These are phyloP conservation scores for Hymenoscyphus scutula DNA, from an alignment of 2,329 filamentous ascomycete genomes.

Conservation along the genomic window DNA sequence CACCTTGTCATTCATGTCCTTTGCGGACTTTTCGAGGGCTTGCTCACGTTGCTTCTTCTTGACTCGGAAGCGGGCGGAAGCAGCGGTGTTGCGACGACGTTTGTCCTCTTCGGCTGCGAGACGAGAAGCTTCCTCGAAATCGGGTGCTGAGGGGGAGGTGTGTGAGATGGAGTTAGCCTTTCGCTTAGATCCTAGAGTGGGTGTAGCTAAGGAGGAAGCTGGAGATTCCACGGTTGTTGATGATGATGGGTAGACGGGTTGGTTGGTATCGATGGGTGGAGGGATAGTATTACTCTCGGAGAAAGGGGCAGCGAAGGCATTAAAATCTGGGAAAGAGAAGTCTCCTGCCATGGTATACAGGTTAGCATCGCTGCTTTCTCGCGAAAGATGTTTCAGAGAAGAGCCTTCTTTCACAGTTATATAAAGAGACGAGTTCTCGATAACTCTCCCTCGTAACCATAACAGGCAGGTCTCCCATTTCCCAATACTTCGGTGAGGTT, in stretches of 20 bases:
- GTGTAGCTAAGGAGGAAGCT: conserved; percentile 29
- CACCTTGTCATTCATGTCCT: conserved; percentile 81
- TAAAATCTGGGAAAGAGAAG: conserved; percentile 36
- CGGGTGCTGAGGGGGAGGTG: conserved; percentile 40
- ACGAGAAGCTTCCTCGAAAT: conserved; percentile 69
- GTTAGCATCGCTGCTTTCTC: conserved; percentile 31
- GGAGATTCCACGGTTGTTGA: conserved; percentile 23
- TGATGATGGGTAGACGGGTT: conserved; percentile 20
- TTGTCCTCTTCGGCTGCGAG: conserved; percentile 84
- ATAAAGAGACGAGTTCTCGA: not conserved
- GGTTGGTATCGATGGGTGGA: conserved; percentile 24
- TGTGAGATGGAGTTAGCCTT: conserved; percentile 31
- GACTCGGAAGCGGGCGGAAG: conserved; percentile 82
- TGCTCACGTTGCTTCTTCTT: conserved; percentile 97
- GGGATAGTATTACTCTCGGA: conserved; percentile 11
- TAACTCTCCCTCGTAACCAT: not conserved
- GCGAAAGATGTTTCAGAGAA: conserved; percentile 5
- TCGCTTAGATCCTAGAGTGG: conserved; percentile 32
- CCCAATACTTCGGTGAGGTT: not conserved
- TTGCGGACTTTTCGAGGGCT: conserved; percentile 75
- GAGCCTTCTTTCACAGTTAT: not conserved
- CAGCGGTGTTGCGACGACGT: conserved; percentile 82
- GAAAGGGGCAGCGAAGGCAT: conserved; percentile 20
- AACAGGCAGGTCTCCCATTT: conserved; percentile 1
- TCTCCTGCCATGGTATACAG: conserved; percentile 33